Evolutionary conservation across 2,329 filamentous ascomycete genomes (phyloP), one percentile per base, ranked within the genome.

Genomic region (Endothia cerciana): DNA sequence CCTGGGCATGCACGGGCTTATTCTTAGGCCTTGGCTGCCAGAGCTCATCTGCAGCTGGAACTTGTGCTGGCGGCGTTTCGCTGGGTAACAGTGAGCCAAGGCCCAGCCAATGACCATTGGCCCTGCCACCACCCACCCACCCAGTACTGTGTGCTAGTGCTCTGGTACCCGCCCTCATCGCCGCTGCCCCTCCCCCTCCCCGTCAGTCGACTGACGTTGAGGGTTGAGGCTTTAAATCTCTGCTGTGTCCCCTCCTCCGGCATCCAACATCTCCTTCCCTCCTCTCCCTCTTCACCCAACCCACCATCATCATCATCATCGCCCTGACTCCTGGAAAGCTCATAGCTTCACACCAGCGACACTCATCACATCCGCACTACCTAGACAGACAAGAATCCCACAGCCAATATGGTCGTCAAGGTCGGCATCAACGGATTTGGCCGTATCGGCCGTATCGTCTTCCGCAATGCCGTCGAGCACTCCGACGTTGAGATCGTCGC

Each of bases 401-500:
- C 69, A 73, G 75, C 72, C 74, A 85, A 75, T 71, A 86, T 86
- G 82, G 76, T 78, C 79, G 80, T 85, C 80, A 88, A 96, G 89
- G 92, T 96, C 80, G 93, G 93, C 82, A 97, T 97, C 91, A 98
- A 97, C 91, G 94, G 95, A 83, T 99, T 99, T 87, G 95, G 95
- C 86, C 94, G 95, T 84, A 99, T 99, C 84, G 95, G 95, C 78
- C 92, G 95, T 82, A 97, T 99, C 82, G 90, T 98, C 87, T 95
- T 98, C 91, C 93, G 94, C 86, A 98, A 97, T 86, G 92, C 94
- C 77, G 80, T 96, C 79, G 91, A 96, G 89, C 91, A 94, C 84
- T 82, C 87, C 76, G 91, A 96, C 68, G 91, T 98, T 79, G 87
- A 97, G 77, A 87, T 99, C 76, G 93, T 97, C 77, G 94, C 95